Evolutionary conservation across 306 rosid genomes (phyloP), one percentile per base, ranked within the genome.

Genomic region (Lathyrus aphaca): DNA sequence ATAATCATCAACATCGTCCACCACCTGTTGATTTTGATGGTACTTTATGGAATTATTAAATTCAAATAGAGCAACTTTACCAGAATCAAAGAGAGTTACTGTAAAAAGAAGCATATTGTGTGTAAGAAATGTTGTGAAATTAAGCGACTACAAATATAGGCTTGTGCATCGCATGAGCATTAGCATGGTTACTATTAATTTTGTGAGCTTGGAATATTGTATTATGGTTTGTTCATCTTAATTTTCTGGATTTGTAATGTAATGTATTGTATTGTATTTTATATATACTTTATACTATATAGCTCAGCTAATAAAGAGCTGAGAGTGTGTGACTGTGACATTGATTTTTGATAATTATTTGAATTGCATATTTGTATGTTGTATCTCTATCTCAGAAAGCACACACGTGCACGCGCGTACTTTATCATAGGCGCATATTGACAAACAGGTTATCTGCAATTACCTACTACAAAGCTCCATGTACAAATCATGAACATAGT

Each of bases 21-120:
- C 18, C 81, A 15, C 19, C 82, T 15, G 61, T 73, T 27, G 85
- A 80, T 59, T 55, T 79, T 18, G 89, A 77, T 21, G 51, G 56
- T 25, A 27, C 40, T 27, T 68, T 86, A 60, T 92, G 98, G 98
- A 83, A 74, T 75, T 89, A 86, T 67, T 86, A 59, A 76, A 57
- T 27, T 53, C 43, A 58, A 57, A 8, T 5, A 5, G 50, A 32
- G 45, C 5, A 35, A 42, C 71, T 17, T 30, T 53, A 35, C 39
- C 10, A 35, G 8, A 35, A 35, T 35, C 39, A 39, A 60, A 48
- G 29, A 64, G 68, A 72, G 68, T 62, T 21, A 15, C 19, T 27
- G 49, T 27, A 37, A 15, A 5, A 54, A 8, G 30, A 59, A 32
- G 65, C 46, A 37, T 60, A 49, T 29, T 54, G 66, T 82, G 66